phyloP scores from a whole-genome alignment of 768 basidiomycete genomes.

The Serendipita sp. region DNA sequence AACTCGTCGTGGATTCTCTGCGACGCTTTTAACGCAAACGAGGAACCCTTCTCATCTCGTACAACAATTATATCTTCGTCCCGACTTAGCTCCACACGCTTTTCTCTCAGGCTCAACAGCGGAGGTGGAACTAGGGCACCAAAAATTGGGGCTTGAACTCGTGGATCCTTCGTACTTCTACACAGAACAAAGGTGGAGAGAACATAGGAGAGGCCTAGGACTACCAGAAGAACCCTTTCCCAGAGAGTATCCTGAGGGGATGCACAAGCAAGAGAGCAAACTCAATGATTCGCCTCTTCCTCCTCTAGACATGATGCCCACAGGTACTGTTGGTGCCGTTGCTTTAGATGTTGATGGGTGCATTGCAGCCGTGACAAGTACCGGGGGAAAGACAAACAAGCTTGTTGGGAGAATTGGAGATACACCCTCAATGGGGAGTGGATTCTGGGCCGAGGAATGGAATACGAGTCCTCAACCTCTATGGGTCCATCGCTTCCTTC shows the following conservation, averaged over 20 bases:
- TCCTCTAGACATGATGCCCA: constrained; percentile 44
- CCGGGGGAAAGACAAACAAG: constrained; percentile 73
- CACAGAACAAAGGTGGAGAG: constrained; percentile 57
- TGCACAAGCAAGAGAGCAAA: no score
- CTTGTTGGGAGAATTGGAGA: constrained; percentile 71
- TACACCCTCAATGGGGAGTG: constrained; percentile 60
- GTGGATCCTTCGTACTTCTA: constrained; percentile 69
- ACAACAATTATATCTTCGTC: constrained; percentile 55
- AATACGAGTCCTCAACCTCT: constrained; percentile 16
- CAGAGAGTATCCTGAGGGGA: no score
- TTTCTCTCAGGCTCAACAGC: constrained; percentile 54
- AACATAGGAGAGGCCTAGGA: constrained; percentile 58
- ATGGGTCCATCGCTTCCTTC: constrained; percentile 11
- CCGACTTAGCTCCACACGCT: constrained; percentile 42
- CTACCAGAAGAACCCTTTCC: constrained; percentile 45
- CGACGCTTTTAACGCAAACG: constrained; percentile 48
- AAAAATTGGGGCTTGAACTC: constrained; percentile 33
- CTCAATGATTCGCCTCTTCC: background rate
- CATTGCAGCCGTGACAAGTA: constrained; percentile 58
- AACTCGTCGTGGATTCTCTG: constrained; percentile 43
- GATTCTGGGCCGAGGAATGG: constrained; percentile 83
- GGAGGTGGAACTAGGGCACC: constrained; percentile 37
- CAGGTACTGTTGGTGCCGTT: constrained; percentile 73
- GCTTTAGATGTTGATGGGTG: constrained; percentile 62
- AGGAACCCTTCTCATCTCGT: constrained; percentile 62